Evolutionary conservation across 768 basidiomycete species (phyloP).

Genomic region (Mycena rebaudengoi): DNA sequence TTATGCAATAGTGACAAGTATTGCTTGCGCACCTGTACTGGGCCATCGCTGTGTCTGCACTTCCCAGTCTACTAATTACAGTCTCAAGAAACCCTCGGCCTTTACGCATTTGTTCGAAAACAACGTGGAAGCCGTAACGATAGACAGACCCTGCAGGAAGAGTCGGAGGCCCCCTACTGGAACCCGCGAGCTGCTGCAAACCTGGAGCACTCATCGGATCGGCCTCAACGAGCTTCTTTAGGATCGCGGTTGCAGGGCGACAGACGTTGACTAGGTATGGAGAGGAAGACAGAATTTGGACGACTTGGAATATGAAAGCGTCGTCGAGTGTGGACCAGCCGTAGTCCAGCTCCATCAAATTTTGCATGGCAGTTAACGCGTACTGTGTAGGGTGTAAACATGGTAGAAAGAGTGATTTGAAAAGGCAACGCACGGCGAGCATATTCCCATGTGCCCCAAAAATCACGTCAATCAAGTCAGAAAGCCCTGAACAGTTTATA

Average conservation of each 20-base stretch:
- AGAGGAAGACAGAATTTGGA: slow-evolving; percentile 79
- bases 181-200: slow-evolving; percentile 60
- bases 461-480: slow-evolving; percentile 76
- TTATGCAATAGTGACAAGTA: slow-evolving; percentile 13
- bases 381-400: slow-evolving; percentile 58
- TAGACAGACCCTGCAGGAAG: slow-evolving; percentile 77
- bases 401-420: slow-evolving; percentile 3
- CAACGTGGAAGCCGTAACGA: slow-evolving; percentile 83
- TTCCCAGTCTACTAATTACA: slow-evolving; percentile 81
- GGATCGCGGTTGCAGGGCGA: slow-evolving; percentile 88
- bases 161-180: slow-evolving; percentile 62
- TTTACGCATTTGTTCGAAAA: slow-evolving; percentile 84
- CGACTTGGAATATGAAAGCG: slow-evolving; percentile 79
- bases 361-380: slow-evolving; percentile 85
- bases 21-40: slow-evolving; percentile 68
- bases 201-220: slow-evolving; percentile 76
- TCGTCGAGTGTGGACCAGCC: slow-evolving; percentile 82
- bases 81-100: slow-evolving; percentile 78
- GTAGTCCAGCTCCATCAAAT: slow-evolving; percentile 86
- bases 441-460: slow-evolving; percentile 78
- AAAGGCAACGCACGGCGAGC: slow-evolving; percentile 68
- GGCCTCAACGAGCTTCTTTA: slow-evolving; percentile 90
- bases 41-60: slow-evolving; percentile 86
- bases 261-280: slow-evolving; percentile 88
- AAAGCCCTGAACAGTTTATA: slow-evolving; percentile 73